phyloP scores from a whole-genome alignment of 331 rosid genomes.

The Stylosanthes scabra region DNA sequence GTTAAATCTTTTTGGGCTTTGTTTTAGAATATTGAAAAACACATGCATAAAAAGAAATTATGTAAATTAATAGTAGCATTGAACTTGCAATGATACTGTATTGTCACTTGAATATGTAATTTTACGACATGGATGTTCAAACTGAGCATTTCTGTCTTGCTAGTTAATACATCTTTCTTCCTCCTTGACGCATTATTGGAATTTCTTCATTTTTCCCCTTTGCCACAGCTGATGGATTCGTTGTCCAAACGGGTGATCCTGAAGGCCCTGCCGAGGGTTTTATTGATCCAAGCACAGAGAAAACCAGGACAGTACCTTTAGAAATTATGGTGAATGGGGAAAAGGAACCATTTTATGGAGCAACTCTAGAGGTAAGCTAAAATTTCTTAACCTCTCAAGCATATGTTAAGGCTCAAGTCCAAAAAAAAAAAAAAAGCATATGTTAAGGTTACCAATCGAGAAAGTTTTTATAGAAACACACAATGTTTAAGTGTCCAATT shows the following conservation, averaged over 20 bases:
- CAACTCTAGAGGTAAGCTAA: conserved; percentile 84
- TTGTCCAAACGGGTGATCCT: conserved; percentile 98
- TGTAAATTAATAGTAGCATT: conserved; percentile 1
- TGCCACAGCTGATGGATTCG: conserved; percentile 93
- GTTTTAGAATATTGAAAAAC: conserved; percentile 15
- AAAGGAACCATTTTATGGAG: conserved; percentile 88
- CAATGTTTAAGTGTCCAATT: too few species aligned
- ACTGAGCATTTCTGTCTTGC: conserved; percentile 13
- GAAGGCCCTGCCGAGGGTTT: conserved; percentile 99
- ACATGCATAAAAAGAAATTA: conserved; percentile 2
- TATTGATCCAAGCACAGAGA: conserved; percentile 95
- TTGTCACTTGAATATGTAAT: background rate
- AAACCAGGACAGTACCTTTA: conserved; percentile 83
- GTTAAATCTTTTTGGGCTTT: conserved; percentile 16
- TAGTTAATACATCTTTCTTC: conserved; percentile 1
- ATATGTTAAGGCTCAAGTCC: too few species aligned
- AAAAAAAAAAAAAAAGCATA: too few species aligned
- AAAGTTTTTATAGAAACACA: too few species aligned
- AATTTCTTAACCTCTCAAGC: conserved; percentile 14
- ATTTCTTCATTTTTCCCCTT: conserved; percentile 5
- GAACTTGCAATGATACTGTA: conserved; percentile 11
- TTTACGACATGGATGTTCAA: conserved; percentile 2
- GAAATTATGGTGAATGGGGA: conserved; percentile 83
- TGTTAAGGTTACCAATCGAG: too few species aligned
- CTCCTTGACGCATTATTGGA: conserved; percentile 12